Evolutionary conservation across 257 asterid species (phyloP), one percentile per base, ranked within the genome.

Genomic region (Solanum okadae): DNA sequence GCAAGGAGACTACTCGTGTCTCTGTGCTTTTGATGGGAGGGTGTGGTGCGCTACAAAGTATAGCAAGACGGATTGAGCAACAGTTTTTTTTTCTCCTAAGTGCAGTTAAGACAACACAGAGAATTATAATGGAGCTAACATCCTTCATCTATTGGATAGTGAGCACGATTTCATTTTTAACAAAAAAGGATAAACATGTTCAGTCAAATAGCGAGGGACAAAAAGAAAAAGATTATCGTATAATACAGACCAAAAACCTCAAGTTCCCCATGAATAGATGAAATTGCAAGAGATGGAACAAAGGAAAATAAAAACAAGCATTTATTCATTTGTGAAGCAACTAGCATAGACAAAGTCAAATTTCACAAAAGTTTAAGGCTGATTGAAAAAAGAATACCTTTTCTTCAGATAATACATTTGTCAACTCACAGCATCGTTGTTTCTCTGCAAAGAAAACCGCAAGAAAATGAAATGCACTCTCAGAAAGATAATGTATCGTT

Each of bases 381-480:
- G 33, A 10, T 35, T 20, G 6, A 29, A 35, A 49, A 33, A n/a
- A 35, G 25, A 59, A 22, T 90, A 91, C 92, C 91, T 90, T 88
- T 88, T 89, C 92, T 5, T 82, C 90, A 29, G 92, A 65, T 67
- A 88, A 10, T 16, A 29, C 25, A 70, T 89, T 90, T 42, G 79
- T 71, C 89, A 92, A 77, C 86, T 92, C 85, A 88, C 67, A 88
- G 81, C 91, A 68, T 18, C 88, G 89, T 84, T 63, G 72, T 85
- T 92, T 81, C 79, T 92, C 93, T 91, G 93, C 78, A 90, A 37
- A 35, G 88, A 68, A 37, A 85, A n/a, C 35, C 33, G 37, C 72
- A 59, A 61, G 82, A 46, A 87, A 56, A 10, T 63, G 85, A 70
- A 89, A 88, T 72, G 31, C 88, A 87, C 44, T 70, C 56, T 40